phyloP scores from a whole-genome alignment of 2,329 filamentous ascomycete genomes.

The Neophaeococcomyces mojaviensis region DNA sequence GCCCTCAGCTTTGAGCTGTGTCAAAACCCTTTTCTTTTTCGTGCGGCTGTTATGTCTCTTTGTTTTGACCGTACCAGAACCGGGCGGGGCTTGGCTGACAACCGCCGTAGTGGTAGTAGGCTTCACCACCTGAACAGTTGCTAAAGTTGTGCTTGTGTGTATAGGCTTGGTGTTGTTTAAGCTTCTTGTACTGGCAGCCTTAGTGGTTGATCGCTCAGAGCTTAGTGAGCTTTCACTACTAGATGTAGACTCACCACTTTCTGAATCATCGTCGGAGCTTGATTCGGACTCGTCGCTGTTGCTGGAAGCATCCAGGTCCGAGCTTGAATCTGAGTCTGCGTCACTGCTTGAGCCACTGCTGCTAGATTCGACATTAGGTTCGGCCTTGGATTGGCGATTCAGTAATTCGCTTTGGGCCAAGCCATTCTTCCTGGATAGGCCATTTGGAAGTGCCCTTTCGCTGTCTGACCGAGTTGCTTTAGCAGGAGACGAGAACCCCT shows the following conservation, averaged over 20 bases:
- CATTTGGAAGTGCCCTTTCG: no score
- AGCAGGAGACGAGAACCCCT: neutral
- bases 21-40: constrained; percentile 42
- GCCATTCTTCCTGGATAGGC: no score
- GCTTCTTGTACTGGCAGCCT: neutral
- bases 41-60: constrained; percentile 49
- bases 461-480: no score
- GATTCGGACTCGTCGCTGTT: constrained; percentile 18
- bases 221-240: constrained; percentile 1
- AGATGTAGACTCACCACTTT: constrained; percentile 7
- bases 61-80: constrained; percentile 44
- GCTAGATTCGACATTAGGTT: constrained; percentile 12
- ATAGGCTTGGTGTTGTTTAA: neutral
- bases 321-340: constrained; percentile 16
- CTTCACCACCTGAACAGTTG: neutral
- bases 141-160: neutral
- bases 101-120: neutral
- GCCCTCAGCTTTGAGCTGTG: constrained; percentile 47
- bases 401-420: no score
- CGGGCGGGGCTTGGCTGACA: constrained; percentile 30
- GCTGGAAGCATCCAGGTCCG: constrained; percentile 23
- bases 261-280: constrained; percentile 18
- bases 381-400: no score
- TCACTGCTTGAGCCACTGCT: constrained; percentile 10
- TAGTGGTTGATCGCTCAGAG: neutral